phyloP scores from a whole-genome alignment of 495 filamentous ascomycete genomes.

The Lasiosphaeria hispida region DNA sequence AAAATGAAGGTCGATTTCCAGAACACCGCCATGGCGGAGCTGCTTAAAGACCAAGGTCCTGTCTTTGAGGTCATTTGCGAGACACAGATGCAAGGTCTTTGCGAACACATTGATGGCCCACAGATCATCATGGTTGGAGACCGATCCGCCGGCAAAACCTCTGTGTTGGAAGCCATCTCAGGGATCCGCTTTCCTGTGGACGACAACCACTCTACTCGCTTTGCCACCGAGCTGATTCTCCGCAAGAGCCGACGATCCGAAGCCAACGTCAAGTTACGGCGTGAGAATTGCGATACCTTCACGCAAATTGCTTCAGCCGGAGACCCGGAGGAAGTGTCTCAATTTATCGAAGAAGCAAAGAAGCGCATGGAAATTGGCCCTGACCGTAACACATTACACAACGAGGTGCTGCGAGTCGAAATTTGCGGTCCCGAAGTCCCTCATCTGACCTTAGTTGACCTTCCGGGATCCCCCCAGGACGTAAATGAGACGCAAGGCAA shows the following conservation, averaged over 20 bases:
- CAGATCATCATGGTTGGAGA: conserved; percentile 16
- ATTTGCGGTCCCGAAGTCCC: conserved; percentile 57
- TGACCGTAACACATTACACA: conserved; percentile 42
- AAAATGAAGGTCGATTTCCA: no score
- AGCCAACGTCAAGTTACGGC: conserved; percentile 37
- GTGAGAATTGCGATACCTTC: not conserved
- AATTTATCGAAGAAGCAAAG: conserved; percentile 44
- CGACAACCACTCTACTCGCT: conserved; percentile 52
- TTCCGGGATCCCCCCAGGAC: conserved; percentile 59
- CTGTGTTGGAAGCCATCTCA: conserved; percentile 66
- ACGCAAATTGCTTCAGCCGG: not conserved
- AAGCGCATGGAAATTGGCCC: conserved; percentile 35
- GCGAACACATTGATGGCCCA: not conserved
- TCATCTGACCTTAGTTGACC: conserved; percentile 65
- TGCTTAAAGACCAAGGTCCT: no score
- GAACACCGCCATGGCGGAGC: no score
- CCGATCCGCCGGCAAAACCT: conserved; percentile 63
- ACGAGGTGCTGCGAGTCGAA: conserved; percentile 63
- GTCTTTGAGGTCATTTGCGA: no score
- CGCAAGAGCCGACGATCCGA: conserved; percentile 33
- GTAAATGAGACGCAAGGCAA: conserved; percentile 40
- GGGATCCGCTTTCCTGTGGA: conserved; percentile 57
- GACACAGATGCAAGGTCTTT: no score
- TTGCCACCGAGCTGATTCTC: conserved; percentile 56
- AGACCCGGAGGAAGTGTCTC: conserved; percentile 28